These are phyloP conservation scores for Gossypium australe DNA, from an alignment of 345 rosid species.

Conservation along the genomic window DNA sequence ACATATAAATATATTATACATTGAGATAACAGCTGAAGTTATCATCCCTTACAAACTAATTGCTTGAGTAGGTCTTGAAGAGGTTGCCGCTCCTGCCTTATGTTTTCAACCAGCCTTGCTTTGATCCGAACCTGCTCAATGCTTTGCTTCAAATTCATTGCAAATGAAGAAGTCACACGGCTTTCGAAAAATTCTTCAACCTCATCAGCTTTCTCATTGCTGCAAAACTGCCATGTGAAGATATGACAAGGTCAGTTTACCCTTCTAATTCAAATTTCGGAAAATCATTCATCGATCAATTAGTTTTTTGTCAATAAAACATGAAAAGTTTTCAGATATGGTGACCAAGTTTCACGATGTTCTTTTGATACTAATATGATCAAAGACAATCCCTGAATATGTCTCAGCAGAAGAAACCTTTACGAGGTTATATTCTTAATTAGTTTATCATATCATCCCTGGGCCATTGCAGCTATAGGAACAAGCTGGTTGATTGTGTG, in stretches of 20 bases:
- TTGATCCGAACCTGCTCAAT: constrained; percentile 38
- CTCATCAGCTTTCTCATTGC: constrained; percentile 41
- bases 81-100: constrained; percentile 30
- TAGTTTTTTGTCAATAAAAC: neutral
- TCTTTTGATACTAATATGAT: too few species aligned
- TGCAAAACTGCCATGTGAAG: constrained; percentile 28
- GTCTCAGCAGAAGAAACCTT: too few species aligned
- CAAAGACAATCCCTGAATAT: too few species aligned
- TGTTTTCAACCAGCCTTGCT: constrained; percentile 39
- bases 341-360: neutral
- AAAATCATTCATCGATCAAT: neutral
- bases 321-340: too few species aligned
- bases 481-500: neutral
- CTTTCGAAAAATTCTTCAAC: constrained; percentile 28
- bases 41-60: constrained; percentile 14
- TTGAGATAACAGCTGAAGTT: neutral
- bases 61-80: constrained; percentile 27
- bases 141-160: constrained; percentile 38
- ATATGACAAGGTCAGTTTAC: neutral
- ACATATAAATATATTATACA: neutral
- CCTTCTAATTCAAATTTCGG: neutral
- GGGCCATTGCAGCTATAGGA: neutral
- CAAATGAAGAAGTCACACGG: constrained; percentile 17
- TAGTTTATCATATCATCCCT: neutral
- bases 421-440: neutral